Conservation (phyloP, 768 basidiomycete species). For the Nidularia sp. region DNA sequence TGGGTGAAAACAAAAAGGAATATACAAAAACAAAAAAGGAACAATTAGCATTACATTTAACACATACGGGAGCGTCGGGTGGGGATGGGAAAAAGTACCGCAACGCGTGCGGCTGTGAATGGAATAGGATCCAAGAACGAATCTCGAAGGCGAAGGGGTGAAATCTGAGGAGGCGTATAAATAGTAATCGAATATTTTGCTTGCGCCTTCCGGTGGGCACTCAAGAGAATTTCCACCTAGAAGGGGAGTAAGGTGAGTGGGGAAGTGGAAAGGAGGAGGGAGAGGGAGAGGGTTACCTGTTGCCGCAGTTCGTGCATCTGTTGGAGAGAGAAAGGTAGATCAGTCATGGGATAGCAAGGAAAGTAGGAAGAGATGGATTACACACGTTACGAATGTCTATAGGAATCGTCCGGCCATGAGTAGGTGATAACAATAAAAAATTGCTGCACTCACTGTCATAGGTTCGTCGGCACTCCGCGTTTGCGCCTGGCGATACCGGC, state of each 20-base stretch:
- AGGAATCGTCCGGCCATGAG: constrained; percentile 2
- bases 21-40: not conserved
- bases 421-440: constrained; percentile 1
- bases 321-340: not conserved
- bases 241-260: not conserved
- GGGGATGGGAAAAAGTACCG: not conserved
- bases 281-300: constrained; percentile 19
- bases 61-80: not conserved
- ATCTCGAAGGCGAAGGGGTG: not conserved
- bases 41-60: not conserved
- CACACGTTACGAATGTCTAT: constrained; percentile 86
- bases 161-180: not conserved
- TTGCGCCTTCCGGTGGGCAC: not conserved
- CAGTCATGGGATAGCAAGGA: not conserved
- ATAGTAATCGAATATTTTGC: too few species aligned
- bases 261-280: not conserved
- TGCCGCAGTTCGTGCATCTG: constrained; percentile 61
- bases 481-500: constrained; percentile 92
- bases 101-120: too few species aligned
- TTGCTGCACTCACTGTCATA: constrained; percentile 72
- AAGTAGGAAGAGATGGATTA: constrained; percentile 2
- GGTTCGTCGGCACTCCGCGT: constrained; percentile 98
- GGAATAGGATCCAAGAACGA: not conserved
- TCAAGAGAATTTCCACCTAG: constrained; percentile 39
- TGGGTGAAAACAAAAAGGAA: not conserved